Evolutionary conservation across 1,284 basidiomycete genomes (phyloP).

Genomic region (Cryptococcus sp.): DNA sequence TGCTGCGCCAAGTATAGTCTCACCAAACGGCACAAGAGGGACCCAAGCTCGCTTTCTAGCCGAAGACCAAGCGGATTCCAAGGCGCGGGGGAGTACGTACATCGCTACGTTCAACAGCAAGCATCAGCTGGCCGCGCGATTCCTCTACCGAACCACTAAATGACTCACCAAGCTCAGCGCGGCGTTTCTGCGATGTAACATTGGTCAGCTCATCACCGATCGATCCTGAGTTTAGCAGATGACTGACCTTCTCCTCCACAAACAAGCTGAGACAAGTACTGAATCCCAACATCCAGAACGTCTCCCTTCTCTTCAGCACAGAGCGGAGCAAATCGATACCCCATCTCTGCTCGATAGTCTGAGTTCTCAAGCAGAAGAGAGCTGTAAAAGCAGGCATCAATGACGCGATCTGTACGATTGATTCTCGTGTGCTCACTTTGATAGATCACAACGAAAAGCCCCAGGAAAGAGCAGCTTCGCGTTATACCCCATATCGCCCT

Average conservation of each 20-base stretch:
- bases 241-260: conserved; percentile 70
- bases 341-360: conserved; percentile 59
- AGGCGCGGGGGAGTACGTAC: conserved; percentile 89
- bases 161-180: conserved; percentile 46
- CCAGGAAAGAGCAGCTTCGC: conserved; percentile 86
- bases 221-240: neutral
- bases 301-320: conserved; percentile 65
- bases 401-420: neutral
- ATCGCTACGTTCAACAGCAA: conserved; percentile 60
- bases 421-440: conserved; percentile 61
- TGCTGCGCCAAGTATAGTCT: conserved; percentile 65
- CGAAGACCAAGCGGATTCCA: conserved; percentile 84
- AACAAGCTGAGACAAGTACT: conserved; percentile 76
- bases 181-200: conserved; percentile 40
- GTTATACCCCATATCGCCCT: conserved; percentile 71
- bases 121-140: neutral
- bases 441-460: conserved; percentile 79
- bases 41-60: conserved; percentile 75
- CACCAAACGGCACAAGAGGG: conserved; percentile 66
- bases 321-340: conserved; percentile 56
- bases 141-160: neutral
- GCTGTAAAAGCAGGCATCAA: conserved; percentile 12
- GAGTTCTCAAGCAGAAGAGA: conserved; percentile 65
- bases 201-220: neutral
- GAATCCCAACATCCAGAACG: conserved; percentile 77